phyloP scores from a whole-genome alignment of 2,329 filamentous ascomycete genomes.

The Ophiocordyceps sinensis region DNA sequence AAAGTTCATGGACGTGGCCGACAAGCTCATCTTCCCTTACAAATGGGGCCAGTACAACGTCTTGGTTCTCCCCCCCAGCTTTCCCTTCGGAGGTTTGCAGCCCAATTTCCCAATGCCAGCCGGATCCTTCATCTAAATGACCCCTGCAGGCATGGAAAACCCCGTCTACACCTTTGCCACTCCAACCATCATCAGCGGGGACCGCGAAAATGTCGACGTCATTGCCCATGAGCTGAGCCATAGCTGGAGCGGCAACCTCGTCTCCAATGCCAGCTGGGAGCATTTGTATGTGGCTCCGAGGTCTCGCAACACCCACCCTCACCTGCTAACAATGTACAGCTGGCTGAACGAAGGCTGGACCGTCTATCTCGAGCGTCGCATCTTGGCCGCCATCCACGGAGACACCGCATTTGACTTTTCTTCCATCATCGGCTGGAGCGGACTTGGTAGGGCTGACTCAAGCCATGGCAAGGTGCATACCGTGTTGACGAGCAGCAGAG shows the following conservation, averaged over 20 bases:
- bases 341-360: conserved; percentile 81
- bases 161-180: conserved; percentile 92
- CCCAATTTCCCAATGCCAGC: neutral
- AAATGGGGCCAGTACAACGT: conserved; percentile 94
- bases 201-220: conserved; percentile 84
- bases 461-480: neutral
- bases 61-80: conserved; percentile 75
- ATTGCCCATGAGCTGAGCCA: conserved; percentile 74
- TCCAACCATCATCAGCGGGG: conserved; percentile 82
- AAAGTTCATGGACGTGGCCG: conserved; percentile 77
- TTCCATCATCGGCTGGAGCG: conserved; percentile 91
- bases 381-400: conserved; percentile 63
- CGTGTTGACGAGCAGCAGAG: conserved; percentile 23
- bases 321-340: conserved; percentile 17
- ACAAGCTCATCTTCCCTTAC: conserved; percentile 72
- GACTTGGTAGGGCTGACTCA: conserved; percentile 35
- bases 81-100: conserved; percentile 63
- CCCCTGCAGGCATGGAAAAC: conserved; percentile 60
- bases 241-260: conserved; percentile 81
- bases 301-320: neutral
- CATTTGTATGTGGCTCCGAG: conserved; percentile 43
- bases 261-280: conserved; percentile 68
- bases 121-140: neutral
- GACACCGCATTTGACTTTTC: conserved; percentile 84
- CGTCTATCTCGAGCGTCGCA: conserved; percentile 80